Base-by-base conservation (phyloP, 2,329 filamentous ascomycete genomes). In the Pleomassaria siparia region DNA sequence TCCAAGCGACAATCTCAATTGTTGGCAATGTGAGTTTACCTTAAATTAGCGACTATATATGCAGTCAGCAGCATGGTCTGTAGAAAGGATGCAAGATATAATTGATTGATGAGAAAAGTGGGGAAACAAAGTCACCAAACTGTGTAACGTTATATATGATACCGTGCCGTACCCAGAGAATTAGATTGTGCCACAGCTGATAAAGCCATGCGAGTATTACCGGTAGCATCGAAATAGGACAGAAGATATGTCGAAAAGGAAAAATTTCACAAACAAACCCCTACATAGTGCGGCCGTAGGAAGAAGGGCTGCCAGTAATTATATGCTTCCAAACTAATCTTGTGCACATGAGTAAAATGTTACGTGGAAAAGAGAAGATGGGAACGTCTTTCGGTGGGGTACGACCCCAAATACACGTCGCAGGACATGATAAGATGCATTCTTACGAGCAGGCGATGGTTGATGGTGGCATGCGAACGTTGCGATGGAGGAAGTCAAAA, bases 71-170 rank as follows among this genome's bases (percentile, higher is more conserved):
- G 47, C 30, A 51, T 51, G 53, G 57, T 58, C 49, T 44, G 39
- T 50, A 40, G 42, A 43, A 42, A 43, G 35, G 7, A 18, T 51
- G 50, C 48, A 43, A 52, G 52, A 49, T 47, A 46, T 51, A 43
- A 51, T 48, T 49, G 40, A 56, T 47, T 56, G 50, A 46, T 35
- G 30, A 43, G 44, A 16, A 47, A 43, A 43, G 29, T 41, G n/a
- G 35, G 46, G 35, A 48, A 35, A 37, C 35, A 46, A 44, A 28
- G 20, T 26, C 25, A 43, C 28, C 51, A 57, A 40, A 58, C 58
- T 57, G 55, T 46, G 33, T 46, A 48, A 50, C 50, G 45, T 43
- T 64, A 43, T 63, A 66, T 46, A 55, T 62, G 59, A 64, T 64
- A 64, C 59, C n/a, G n/a, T 30, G 12, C 12, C 15, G 29, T 30